Base-by-base conservation (phyloP, 805 yeast species). In the Lachancea nothofagi region DNA sequence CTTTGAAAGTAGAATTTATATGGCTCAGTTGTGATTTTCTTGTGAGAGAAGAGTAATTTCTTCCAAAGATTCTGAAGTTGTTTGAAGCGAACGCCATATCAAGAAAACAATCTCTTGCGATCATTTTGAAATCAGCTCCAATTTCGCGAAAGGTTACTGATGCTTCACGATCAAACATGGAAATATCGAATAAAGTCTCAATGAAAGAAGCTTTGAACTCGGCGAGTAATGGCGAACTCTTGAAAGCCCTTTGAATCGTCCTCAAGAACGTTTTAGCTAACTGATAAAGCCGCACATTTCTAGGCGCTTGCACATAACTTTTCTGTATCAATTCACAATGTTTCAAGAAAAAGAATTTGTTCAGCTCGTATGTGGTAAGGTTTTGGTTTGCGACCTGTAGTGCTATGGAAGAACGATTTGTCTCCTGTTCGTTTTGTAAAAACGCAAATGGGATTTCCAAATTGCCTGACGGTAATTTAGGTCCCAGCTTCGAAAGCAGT, bases 101-200 rank as follows among this genome's bases (percentile, higher is more conserved):
- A n/a, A 55, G 27, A 64, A 65, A 57, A 14, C 67, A 59, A 36
- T 69, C 72, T 18, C 76, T 51, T 34, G 62, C 56, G 15, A 63
- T 41, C 9, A 70, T 47, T 18, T 67, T 36, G 12, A 74, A 44
- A 42, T 72, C 75, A 1, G 71, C 76, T 6, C 60, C 50, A 2
- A 68, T 57, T 40, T 64, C 66, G 15, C 40, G 29, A 7, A 38
- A 37, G 1, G 43, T 31, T 5, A 31, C 27, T 1, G 47, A 33
- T 9, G 22, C 5, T 8, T 45, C 46, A 3, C 10, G 13, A 2
- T 33, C 43, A 5, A 26, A 15, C 4, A 49, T 40, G 13, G 46
- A 22, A n/a, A 38, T 24, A 10, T 35, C 24, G 7, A 56, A 21
- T 5, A 53, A 36, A 6, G 47, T 29, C 4, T 46, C 49, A 4